A percentile compares a stretch with the other conserved stretches of the same genome.
Conservation (phyloP, 2,329 filamentous ascomycete species). For the Xylariomycetidae sp. region DNA sequence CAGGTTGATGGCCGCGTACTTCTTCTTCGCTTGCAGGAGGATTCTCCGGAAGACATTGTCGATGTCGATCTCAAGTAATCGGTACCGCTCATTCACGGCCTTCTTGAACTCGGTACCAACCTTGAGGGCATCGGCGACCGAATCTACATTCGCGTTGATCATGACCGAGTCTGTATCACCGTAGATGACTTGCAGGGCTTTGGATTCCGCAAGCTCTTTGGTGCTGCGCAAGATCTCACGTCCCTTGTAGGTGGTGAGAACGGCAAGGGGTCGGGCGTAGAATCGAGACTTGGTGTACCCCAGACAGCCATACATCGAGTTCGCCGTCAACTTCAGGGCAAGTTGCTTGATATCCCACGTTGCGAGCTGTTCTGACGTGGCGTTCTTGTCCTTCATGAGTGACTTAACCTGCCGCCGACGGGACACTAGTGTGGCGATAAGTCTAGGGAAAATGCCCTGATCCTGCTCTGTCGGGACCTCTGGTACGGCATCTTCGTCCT, state of each 20-base stretch:
- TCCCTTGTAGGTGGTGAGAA: slow-evolving; percentile 94
- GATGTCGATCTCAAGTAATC: slow-evolving; percentile 91
- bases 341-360: slow-evolving; percentile 98
- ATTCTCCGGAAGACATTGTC: slow-evolving; percentile 95
- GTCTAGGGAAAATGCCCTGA: slow-evolving; percentile 78
- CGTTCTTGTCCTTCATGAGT: slow-evolving; percentile 90
- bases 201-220: slow-evolving; percentile 89
- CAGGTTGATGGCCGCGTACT: slow-evolving; percentile 95
- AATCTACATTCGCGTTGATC: slow-evolving; percentile 98
- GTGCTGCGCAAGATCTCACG: slow-evolving; percentile 95
- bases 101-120: slow-evolving; percentile 94
- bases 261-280: slow-evolving; percentile 88
- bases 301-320: slow-evolving; percentile 99
- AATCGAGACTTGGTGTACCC: slow-evolving; percentile 96
- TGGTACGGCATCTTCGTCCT: slow-evolving; percentile 83
- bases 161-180: slow-evolving; percentile 99
- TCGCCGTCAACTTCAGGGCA: slow-evolving; percentile 93
- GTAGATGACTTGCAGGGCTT: slow-evolving; percentile 90
- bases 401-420: slow-evolving; percentile 89
- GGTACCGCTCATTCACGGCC: slow-evolving; percentile 89
- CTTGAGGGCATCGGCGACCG: slow-evolving; percentile 80
- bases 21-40: slow-evolving; percentile 95
- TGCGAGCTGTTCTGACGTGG: slow-evolving; percentile 77
- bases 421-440: slow-evolving; percentile 87
- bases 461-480: slow-evolving; percentile 75